Evolutionary conservation across 2,329 filamentous ascomycete genomes (phyloP), one percentile per base, ranked within the genome.

Genomic region (Colletotrichum sp.): DNA sequence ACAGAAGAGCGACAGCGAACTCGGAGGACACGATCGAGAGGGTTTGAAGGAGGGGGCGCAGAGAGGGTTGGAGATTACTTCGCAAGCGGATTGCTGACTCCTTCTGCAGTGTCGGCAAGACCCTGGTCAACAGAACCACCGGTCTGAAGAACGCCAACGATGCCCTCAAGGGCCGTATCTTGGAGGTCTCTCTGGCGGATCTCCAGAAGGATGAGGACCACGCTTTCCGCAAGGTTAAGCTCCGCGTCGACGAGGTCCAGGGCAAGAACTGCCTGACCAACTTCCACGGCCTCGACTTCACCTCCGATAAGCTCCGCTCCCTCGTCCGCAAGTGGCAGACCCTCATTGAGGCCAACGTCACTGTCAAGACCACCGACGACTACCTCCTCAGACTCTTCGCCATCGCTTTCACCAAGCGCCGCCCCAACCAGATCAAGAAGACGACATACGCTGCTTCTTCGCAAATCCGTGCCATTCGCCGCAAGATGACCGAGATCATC

Each of bases 131-230:
- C 95, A 94, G 97, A 85, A 98, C 97, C 84, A 98, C 96, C 84
- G 97, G 97, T 98, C 92, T 99, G 85, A 99, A 99, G 94, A 99
- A 99, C 91, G 97, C 97, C 88, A 99, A 99, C 92, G 97, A 99
- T 86, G 94, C 96, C 82, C 93, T 99, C 85, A 99, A 99, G 93
- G 97, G 97, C 87, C 95, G 97, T 85, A 98, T 99, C 90, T 93
- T 99, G 90, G 97, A 99, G 92, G 96, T 99, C 82, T 99, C 96
- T 80, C 94, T 99, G 85, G 97, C 97, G 86, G 97, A 99, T 89
- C 94, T 99, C 81, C 97, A 99, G 91, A 99, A 98, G 91, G 97
- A 99, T 87, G 97, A 99, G 92, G 97, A 99, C 90, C 97, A 99
- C 89, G 93, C 97, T 78, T 99, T 99, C 95, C 96, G 97, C 91